These are phyloP conservation scores for Aspergillus spinulosporus DNA, from an alignment of 2,329 filamentous ascomycete species.

Conservation along the genomic window DNA sequence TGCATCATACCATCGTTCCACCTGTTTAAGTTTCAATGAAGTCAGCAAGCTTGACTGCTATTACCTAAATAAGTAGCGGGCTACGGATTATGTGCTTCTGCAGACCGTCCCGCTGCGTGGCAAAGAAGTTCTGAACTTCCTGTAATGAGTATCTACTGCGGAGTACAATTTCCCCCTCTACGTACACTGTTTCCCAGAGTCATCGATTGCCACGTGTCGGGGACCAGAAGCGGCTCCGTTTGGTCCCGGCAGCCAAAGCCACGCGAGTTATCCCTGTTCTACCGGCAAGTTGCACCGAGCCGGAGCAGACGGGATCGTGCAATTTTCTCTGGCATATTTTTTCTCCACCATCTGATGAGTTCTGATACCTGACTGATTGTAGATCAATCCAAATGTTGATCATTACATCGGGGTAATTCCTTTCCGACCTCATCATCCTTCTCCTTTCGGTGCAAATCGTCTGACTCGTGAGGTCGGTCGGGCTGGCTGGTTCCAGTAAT, in stretches of 20 bases:
- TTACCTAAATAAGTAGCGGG: neutral
- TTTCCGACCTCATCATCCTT: no score
- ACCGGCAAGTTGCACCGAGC: neutral
- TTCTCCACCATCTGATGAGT: neutral
- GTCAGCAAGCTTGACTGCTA: neutral
- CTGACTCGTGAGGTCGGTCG: no score
- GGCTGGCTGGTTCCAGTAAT: no score
- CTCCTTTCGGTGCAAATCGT: no score
- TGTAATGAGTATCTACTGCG: neutral
- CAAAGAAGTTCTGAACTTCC: neutral
- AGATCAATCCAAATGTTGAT: no score
- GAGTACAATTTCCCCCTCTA: no score
- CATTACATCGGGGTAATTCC: no score
- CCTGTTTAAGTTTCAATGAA: neutral
- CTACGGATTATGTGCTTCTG: neutral
- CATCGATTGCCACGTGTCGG: slow-evolving; percentile 16
- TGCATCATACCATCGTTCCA: slow-evolving; percentile 8
- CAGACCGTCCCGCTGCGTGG: neutral
- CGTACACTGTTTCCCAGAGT: slow-evolving; percentile 1
- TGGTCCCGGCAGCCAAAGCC: slow-evolving; percentile 9
- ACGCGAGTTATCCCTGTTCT: slow-evolving; percentile 16
- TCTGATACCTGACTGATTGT: neutral
- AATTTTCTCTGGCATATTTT: neutral
- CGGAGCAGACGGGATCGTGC: neutral
- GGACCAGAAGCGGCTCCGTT: slow-evolving; percentile 7